Conservation (phyloP, 768 basidiomycete species). For the Pisolithus orientalis region DNA sequence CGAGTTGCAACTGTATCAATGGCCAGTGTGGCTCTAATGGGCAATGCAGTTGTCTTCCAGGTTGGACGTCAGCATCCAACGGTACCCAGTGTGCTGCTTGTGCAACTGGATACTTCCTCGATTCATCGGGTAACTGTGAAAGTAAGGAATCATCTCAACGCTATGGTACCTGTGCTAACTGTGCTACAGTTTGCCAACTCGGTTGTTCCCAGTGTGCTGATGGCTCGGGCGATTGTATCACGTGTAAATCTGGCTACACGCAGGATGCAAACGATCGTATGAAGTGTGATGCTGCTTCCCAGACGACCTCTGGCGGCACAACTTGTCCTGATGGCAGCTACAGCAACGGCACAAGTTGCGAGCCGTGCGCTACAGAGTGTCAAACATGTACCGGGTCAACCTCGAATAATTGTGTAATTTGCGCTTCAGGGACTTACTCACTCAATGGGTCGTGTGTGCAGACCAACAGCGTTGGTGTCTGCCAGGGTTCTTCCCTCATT, state of each 20-base stretch:
- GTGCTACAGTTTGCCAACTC: conserved; percentile 53
- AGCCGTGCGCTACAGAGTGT: conserved; percentile 58
- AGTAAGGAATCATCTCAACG: conserved; percentile 32
- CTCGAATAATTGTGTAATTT: conserved; percentile 67
- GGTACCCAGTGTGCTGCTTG: conserved; percentile 78
- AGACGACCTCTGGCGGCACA: conserved; percentile 45
- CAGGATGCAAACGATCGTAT: conserved; percentile 61
- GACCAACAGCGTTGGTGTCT: conserved; percentile 62
- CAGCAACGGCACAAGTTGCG: conserved; percentile 48
- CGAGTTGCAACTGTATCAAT: conserved; percentile 77
- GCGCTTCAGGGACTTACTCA: conserved; percentile 52
- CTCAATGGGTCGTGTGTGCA: conserved; percentile 69
- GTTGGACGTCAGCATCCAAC: conserved; percentile 65
- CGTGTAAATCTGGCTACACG: conserved; percentile 68
- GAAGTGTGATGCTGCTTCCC: conserved; percentile 50
- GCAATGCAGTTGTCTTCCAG: conserved; percentile 69
- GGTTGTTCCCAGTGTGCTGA: conserved; percentile 70
- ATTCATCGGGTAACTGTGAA: conserved; percentile 65
- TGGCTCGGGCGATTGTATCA: conserved; percentile 60
- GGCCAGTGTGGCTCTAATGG: conserved; percentile 66
- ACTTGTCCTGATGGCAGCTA: conserved; percentile 66
- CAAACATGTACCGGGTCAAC: conserved; percentile 63
- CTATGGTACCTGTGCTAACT: conserved; percentile 1
- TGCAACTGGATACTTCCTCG: conserved; percentile 67
- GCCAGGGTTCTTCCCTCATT: conserved; percentile 61